phyloP scores from a whole-genome alignment of 1,284 basidiomycete genomes.

The Microbotryum saponariae region DNA sequence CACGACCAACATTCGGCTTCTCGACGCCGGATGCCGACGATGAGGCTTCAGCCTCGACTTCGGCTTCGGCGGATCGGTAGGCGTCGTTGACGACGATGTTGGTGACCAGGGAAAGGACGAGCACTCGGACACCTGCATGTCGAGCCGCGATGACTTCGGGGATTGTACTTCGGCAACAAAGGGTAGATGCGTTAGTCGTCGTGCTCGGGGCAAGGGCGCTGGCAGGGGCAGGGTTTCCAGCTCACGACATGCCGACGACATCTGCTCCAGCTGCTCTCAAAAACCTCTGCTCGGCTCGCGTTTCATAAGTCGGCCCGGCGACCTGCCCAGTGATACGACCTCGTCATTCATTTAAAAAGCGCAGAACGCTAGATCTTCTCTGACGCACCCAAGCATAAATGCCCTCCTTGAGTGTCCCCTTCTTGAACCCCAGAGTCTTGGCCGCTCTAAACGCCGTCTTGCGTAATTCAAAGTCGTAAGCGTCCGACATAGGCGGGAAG shows the following conservation, averaged over 20 bases:
- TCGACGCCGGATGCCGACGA: not conserved
- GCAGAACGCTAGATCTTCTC: not conserved
- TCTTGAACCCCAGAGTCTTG: slow-evolving; percentile 17
- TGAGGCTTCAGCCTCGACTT: slow-evolving; percentile 20
- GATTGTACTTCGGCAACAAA: slow-evolving; percentile 20
- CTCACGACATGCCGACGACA: slow-evolving; percentile 33
- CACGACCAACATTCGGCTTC: not conserved
- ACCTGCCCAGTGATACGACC: not conserved
- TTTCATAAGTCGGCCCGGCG: slow-evolving; percentile 36
- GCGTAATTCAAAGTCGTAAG: slow-evolving; percentile 34
- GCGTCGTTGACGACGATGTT: slow-evolving; percentile 36
- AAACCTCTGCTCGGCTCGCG: slow-evolving; percentile 34
- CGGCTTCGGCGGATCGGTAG: slow-evolving; percentile 30
- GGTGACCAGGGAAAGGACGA: slow-evolving; percentile 36
- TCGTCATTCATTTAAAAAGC: not conserved
- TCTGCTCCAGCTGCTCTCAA: slow-evolving; percentile 31
- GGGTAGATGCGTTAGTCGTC: not conserved
- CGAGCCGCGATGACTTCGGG: slow-evolving; percentile 35
- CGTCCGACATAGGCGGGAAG: slow-evolving; percentile 37
- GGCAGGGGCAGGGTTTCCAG: no score
- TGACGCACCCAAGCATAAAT: slow-evolving; percentile 31
- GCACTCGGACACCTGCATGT: slow-evolving; percentile 32
- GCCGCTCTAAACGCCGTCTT: slow-evolving; percentile 26
- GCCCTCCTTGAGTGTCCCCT: slow-evolving; percentile 28
- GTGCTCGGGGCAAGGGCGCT: no score